Base-by-base conservation (phyloP, 495 filamentous ascomycete species). In the Paragyromitra xinjiangensis region DNA sequence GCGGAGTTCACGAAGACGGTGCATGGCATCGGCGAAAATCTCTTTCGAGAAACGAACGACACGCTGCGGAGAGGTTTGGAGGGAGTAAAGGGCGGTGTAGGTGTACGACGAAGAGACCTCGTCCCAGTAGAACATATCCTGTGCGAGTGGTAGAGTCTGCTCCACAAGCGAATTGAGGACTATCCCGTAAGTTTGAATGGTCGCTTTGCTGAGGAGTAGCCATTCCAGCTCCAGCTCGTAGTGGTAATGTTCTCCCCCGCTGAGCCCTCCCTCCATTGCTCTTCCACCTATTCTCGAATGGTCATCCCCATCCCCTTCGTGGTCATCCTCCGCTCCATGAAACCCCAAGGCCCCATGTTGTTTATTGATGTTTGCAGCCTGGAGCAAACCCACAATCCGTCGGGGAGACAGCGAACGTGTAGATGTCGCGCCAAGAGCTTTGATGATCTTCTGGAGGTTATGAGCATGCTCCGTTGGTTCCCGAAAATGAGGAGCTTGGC, bases 51-150 rank as follows among this genome's bases (percentile, higher is more conserved):
- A 93, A 5, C 83, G 82, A 88, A 90, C 94, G 26, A 95, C 80
- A 37, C 91, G 87, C 8, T 88, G 78, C 0, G 95, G 95, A 1
- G 90, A 92, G 2, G 90, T 96, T 81, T 99, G 95, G 7, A 95
- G 83, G 0, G 91, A 89, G 82, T 97, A 97, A 1, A 97, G 75
- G 24, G 88, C 89, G 65, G 90, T 92, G 77, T 90, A 90, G 68
- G 88, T 86, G 48, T 91, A 88, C 12, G 92, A 94, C 0, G 88
- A 87, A 53, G 95, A 83, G 1, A 97, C 87, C 68, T 94, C 90
- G 73, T 97, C 92, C 95, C 95, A 99, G 81, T 98, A 98, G 84
- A 89, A 91, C 48, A 96, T 91, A 80, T 98, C 93, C 53, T 95
- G 90, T 67, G 88, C 90, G 8, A 99, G 79, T 0, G 89, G 89